Base-by-base conservation (phyloP, 139 green algal species). In the Volvox reticuliferus region DNA sequence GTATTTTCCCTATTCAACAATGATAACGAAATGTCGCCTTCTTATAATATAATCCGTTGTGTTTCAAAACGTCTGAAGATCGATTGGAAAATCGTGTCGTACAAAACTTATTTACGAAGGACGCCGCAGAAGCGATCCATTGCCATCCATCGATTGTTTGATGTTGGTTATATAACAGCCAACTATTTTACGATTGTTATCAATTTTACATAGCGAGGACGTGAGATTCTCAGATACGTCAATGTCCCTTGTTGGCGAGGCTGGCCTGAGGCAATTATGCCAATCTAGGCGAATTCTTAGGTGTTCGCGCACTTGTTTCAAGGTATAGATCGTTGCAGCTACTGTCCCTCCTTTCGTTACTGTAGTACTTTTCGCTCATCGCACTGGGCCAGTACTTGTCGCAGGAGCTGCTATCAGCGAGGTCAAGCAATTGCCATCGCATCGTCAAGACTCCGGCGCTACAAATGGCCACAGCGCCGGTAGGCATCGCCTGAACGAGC, bases 221-320 rank as follows among this genome's bases (percentile, higher is more conserved):
- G 5, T 55, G 5, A 55, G 44, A 9, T 55, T 55, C 44, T 9
- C 44, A 55, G 44, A 55, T 55, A 55, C 44, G 5, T 55, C 44
- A 55, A 86, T 86, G 79, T 86, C 79, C 28, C 24, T 86, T 18
- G 79, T 86, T n/a, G 22, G 79, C 50, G 79, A 86, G 28, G 79
- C 79, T 12, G 79, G 79, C 44, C 9, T 37, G 79, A 50, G 79
- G 30, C 79, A 86, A 44, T 44, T 86, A 28, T 86, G 79, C 79
- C 79, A 55, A 16, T 73, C 30, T 28, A 30, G 50, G 22, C 5
- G 1, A 28, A 50, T 86, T 13, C 18, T 84, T 22, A 84, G 78
- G 33, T 44, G 78, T 30, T 33, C 22, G 9, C 71, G 71, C 14
- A 12, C 71, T 6, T 36, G 32, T 79, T n/a, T 79, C 35, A 79